Percentiles rank a stretch among this genome's conserved stretches.
These are phyloP conservation scores for Tephrocybe sp. DNA, from an alignment of 768 basidiomycete genomes.

Conservation along the genomic window DNA sequence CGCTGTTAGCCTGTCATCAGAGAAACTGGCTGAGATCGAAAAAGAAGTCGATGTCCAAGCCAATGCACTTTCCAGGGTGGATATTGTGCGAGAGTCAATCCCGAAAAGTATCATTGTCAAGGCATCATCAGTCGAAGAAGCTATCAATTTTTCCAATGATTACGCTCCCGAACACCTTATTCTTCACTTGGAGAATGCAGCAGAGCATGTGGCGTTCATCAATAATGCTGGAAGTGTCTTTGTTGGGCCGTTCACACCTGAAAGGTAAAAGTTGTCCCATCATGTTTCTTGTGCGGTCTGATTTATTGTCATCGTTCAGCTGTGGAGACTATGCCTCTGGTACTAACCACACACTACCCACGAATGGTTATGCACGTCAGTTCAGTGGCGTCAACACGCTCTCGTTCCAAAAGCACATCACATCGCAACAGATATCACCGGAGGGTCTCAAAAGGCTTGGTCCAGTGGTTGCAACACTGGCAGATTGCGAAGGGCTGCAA, in stretches of 20 bases:
- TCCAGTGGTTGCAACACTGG: slow-evolving; percentile 84
- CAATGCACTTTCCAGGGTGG: slow-evolving; percentile 79
- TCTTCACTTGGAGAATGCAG: slow-evolving; percentile 78
- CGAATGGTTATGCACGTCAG: slow-evolving; percentile 94
- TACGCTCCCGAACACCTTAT: slow-evolving; percentile 99
- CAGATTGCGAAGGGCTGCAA: slow-evolving; percentile 92
- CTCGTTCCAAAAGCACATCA: slow-evolving; percentile 99
- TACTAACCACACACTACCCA: slow-evolving; percentile 97
- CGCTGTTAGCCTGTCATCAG: slow-evolving; percentile 64
- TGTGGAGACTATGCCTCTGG: slow-evolving; percentile 99
- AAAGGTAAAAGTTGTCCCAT: slow-evolving; percentile 64
- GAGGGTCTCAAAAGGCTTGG: slow-evolving; percentile 79
- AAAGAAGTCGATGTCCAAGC: slow-evolving; percentile 86
- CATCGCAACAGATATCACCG: slow-evolving; percentile 87
- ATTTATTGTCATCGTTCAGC: slow-evolving; percentile 43
- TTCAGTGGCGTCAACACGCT: slow-evolving; percentile 97
- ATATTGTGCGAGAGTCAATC: slow-evolving; percentile 88
- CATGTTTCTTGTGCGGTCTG: not conserved
- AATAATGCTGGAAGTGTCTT: slow-evolving; percentile 97
- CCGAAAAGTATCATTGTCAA: slow-evolving; percentile 89
- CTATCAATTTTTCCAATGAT: slow-evolving; percentile 89
- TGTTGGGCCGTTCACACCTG: slow-evolving; percentile 92
- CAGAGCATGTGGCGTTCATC: slow-evolving; percentile 60
- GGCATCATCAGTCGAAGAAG: slow-evolving; percentile 65
- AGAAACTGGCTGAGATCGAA: slow-evolving; percentile 74